A percentile compares a stretch with the other conserved stretches of the same genome.
phyloP scores from a whole-genome alignment of 306 rosid species.

The Dalbergia oliveri region DNA sequence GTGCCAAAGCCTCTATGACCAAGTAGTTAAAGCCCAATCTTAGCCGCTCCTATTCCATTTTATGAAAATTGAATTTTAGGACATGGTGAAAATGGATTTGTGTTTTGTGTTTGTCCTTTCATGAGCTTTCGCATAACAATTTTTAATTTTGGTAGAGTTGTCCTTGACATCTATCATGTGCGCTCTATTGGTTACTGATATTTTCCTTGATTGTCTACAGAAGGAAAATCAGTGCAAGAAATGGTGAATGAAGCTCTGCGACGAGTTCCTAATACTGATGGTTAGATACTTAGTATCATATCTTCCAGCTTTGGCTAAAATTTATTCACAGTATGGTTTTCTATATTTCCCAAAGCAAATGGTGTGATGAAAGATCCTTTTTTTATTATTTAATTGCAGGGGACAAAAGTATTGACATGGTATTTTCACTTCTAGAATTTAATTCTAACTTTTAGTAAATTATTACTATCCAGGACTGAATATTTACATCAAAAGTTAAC shows the following conservation, averaged over 20 bases:
- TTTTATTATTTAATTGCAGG: conserved; percentile 72
- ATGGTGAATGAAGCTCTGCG: conserved; percentile 90
- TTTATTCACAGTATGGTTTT: conserved; percentile 30
- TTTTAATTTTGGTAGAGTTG: not conserved
- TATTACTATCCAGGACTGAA: conserved; percentile 40
- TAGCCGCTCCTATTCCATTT: not conserved
- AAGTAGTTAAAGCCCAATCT: not conserved
- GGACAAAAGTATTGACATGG: conserved; percentile 89
- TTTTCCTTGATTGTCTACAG: conserved; percentile 54
- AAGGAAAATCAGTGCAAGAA: conserved; percentile 88
- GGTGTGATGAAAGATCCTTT: conserved; percentile 47
- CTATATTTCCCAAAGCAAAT: conserved; percentile 14
- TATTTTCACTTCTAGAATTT: conserved; percentile 53
- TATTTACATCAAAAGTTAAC: conserved; percentile 40
- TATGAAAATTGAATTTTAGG: conserved; percentile 24
- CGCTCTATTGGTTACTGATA: conserved; percentile 32
- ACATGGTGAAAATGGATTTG: conserved; percentile 21
- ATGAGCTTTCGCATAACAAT: not conserved
- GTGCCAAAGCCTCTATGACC: not conserved
- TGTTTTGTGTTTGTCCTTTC: not conserved
- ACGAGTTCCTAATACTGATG: conserved; percentile 71
- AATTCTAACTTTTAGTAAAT: conserved; percentile 34
- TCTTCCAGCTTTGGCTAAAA: conserved; percentile 12
- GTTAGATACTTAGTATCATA: conserved; percentile 76
- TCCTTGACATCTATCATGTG: conserved; percentile 36